phyloP scores from a whole-genome alignment of 1,284 basidiomycete species.

The Cutaneotrichosporon sp. region DNA sequence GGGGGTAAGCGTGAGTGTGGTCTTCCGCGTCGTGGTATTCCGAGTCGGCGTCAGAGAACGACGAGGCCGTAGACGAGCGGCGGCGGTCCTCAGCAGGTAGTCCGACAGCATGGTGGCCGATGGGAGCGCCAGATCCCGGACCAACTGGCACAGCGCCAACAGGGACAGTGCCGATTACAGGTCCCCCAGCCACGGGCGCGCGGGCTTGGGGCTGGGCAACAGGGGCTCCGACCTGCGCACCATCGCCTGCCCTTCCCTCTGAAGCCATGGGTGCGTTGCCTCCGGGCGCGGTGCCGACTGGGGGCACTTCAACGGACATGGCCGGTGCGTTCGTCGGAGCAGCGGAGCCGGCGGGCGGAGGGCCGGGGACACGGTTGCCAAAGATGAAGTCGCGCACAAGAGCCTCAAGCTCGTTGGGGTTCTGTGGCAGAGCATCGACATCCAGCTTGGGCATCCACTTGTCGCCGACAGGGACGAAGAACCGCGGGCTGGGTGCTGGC shows the following conservation, averaged over 20 bases:
- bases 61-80: background rate
- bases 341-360: conserved; percentile 2
- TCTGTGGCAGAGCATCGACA: conserved; percentile 59
- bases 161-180: no score
- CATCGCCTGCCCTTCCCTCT: background rate
- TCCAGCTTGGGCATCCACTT: conserved; percentile 73
- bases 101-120: no score
- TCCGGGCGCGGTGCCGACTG: background rate
- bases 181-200: no score
- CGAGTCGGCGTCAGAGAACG: background rate
- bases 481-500: conserved; percentile 59
- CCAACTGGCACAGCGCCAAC: no score
- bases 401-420: conserved; percentile 60
- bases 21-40: background rate
- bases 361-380: conserved; percentile 29
- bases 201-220: no score
- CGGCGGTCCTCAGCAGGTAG: background rate
- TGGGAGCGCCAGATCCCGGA: no score
- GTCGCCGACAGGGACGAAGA: conserved; percentile 69
- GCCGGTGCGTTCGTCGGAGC: background rate
- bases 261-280: background rate
- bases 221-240: no score
- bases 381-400: conserved; percentile 62
- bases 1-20: background rate
- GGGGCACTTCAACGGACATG: background rate